These are phyloP conservation scores for Rosa rugosa DNA, from an alignment of 306 rosid genomes.

Conservation along the genomic window DNA sequence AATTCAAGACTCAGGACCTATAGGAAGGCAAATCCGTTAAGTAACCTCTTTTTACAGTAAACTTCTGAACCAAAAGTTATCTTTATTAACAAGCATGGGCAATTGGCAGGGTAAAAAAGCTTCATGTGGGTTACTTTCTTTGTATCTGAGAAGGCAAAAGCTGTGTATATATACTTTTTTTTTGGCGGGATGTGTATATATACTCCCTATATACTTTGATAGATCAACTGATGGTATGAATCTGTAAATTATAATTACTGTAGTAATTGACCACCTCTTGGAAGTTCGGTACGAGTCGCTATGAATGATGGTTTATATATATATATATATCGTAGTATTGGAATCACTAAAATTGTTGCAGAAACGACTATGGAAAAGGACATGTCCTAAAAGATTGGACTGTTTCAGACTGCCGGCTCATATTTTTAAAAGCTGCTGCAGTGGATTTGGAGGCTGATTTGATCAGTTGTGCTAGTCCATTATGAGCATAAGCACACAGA, in stretches of 20 bases:
- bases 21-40: background rate
- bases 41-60: background rate
- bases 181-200: too few relatives aligned
- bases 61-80: background rate
- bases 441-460: slow-evolving; percentile 41
- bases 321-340: background rate
- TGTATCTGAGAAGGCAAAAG: background rate
- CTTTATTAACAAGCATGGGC: background rate
- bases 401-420: slow-evolving; percentile 57
- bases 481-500: background rate
- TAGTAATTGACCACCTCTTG: background rate
- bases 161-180: background rate
- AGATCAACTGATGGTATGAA: background rate
- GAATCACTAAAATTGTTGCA: background rate
- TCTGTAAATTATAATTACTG: background rate
- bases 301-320: background rate
- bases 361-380: slow-evolving; percentile 19
- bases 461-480: background rate
- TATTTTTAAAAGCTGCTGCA: slow-evolving; percentile 3
- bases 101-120: background rate
- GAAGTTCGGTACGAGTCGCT: background rate
- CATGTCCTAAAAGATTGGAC: slow-evolving; percentile 22
- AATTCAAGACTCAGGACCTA: background rate
- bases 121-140: background rate
- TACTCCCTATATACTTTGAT: background rate